Evolutionary conservation across 345 rosid species (phyloP).

Genomic region (Rhodamnia argentea): DNA sequence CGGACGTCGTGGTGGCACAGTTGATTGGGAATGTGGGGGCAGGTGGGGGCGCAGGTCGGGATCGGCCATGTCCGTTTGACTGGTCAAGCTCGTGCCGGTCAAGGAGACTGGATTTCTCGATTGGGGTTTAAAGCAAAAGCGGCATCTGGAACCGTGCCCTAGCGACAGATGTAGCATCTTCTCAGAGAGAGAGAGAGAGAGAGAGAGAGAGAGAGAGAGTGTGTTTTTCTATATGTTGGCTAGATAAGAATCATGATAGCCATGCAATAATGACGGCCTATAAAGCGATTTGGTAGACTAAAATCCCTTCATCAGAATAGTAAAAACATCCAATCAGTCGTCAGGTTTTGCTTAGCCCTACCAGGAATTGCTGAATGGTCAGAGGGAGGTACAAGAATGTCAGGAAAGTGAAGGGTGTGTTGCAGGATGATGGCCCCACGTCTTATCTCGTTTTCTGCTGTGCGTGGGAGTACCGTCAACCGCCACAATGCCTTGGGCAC

Average conservation of each 20-base stretch:
- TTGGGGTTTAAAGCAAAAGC: background rate
- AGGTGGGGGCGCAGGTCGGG: background rate
- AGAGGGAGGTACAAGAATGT: background rate
- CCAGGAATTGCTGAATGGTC: background rate
- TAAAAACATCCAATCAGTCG: background rate
- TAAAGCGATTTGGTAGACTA: background rate
- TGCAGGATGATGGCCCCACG: background rate
- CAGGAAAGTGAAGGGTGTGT: background rate
- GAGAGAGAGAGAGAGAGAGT: background rate
- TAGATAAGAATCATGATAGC: background rate
- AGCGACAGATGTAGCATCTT: background rate
- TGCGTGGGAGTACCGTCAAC: background rate
- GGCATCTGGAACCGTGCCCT: background rate
- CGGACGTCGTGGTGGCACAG: background rate
- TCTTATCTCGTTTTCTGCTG: background rate
- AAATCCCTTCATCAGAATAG: background rate
- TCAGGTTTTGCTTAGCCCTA: background rate
- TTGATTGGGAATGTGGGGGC: background rate
- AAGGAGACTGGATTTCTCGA: background rate
- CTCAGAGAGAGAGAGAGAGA: background rate
- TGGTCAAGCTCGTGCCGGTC: background rate
- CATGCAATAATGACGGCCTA: background rate
- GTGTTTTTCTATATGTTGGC: background rate
- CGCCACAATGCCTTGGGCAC: background rate
- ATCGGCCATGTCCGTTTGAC: background rate